A percentile compares a stretch with the other conserved stretches of the same genome.
phyloP scores from a whole-genome alignment of 345 rosid species.

The Jatropha curcas region DNA sequence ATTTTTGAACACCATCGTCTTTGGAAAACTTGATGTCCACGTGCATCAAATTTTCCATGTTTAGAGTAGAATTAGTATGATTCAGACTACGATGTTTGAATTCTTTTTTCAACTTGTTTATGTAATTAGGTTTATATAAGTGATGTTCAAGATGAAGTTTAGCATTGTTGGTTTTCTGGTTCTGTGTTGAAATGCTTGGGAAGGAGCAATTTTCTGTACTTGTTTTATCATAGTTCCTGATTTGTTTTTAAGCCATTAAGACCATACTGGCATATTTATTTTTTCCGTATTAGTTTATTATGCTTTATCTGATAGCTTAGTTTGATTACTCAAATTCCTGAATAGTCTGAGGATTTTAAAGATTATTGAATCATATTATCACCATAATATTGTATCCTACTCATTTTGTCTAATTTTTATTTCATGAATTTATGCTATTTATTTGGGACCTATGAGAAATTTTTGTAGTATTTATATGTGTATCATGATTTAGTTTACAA shows the following conservation, averaged over 20 bases:
- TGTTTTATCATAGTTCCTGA: not conserved
- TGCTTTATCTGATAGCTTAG: not conserved
- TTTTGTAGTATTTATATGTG: not conserved
- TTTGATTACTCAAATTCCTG: too few relatives aligned
- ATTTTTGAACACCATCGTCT: not conserved
- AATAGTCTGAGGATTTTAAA: too few relatives aligned
- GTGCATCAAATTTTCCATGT: not conserved
- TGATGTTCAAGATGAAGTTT: not conserved
- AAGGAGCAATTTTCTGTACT: not conserved
- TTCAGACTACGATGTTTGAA: not conserved
- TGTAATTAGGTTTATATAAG: not conserved
- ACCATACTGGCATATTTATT: not conserved
- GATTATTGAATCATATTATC: too few relatives aligned
- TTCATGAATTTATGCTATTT: not conserved
- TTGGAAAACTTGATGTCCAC: not conserved
- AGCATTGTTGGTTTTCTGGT: not conserved
- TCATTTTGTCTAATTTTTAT: not conserved
- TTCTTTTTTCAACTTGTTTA: too few relatives aligned
- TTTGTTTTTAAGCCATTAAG: not conserved
- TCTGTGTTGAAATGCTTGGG: not conserved
- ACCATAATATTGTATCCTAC: too few relatives aligned
- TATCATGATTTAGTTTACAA: not conserved
- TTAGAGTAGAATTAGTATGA: not conserved
- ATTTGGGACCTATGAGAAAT: not conserved
- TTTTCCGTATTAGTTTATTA: not conserved